Evolutionary conservation across 805 yeast species (phyloP).

Genomic region (Pichia eremophila): DNA sequence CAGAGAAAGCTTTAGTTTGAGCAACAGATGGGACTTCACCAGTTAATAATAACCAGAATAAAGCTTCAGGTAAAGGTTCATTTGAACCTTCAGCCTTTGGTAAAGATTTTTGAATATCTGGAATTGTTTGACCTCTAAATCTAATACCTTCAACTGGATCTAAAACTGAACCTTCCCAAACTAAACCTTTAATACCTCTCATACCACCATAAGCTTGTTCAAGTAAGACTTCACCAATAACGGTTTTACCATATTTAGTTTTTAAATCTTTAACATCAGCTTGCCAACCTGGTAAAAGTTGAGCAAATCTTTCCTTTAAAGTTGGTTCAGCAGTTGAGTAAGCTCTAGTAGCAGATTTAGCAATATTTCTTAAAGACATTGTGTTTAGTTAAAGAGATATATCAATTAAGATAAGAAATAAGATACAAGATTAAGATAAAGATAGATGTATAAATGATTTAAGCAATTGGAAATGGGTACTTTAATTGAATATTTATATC

Average conservation of each 20-base stretch:
- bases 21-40: conserved; percentile 73
- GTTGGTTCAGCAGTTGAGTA: conserved; percentile 41
- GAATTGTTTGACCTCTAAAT: conserved; percentile 78
- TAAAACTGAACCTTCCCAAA: conserved; percentile 83
- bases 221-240: conserved; percentile 62
- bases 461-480: too few species aligned
- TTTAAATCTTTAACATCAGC: conserved; percentile 87
- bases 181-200: conserved; percentile 80
- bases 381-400: not conserved
- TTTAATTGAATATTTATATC: too few species aligned
- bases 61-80: conserved; percentile 66
- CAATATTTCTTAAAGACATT: conserved; percentile 23
- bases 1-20: conserved; percentile 63
- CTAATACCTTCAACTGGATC: conserved; percentile 83
- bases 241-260: conserved; percentile 81
- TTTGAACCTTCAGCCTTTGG: conserved; percentile 67
- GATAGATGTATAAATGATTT: too few species aligned
- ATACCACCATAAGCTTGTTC: conserved; percentile 88
- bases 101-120: conserved; percentile 62
- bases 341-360: conserved; percentile 26
- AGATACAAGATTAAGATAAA: not conserved
- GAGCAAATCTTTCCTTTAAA: conserved; percentile 90
- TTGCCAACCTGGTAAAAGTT: conserved; percentile 81
- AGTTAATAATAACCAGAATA: conserved; percentile 74
- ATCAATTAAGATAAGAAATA: not conserved